These are phyloP conservation scores for Funneliformis caledonium DNA, from an alignment of 371 early-diverging fungal genomes.

Conservation along the genomic window DNA sequence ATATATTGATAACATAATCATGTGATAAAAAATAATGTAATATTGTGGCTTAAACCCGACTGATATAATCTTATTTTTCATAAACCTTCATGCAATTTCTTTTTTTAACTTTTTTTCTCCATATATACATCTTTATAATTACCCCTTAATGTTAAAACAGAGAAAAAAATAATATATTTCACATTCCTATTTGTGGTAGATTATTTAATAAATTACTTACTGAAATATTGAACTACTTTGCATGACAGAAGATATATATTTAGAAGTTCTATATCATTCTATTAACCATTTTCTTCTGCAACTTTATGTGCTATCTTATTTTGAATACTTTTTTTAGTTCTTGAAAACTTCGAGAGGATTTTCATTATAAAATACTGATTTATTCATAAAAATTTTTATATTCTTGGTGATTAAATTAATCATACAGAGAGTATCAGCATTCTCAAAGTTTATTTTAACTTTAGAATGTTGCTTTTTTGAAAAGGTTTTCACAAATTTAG, in stretches of 20 bases:
- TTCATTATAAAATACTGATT: no score
- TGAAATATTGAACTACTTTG: background rate
- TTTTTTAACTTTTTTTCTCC: no score
- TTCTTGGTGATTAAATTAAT: background rate
- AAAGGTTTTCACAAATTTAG: background rate
- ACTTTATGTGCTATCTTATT: slow-evolving; percentile 17
- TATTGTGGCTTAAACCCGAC: no score
- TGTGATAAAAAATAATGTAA: no score
- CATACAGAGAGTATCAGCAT: background rate
- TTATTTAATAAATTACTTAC: background rate
- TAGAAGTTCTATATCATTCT: no score
- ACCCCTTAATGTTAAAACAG: background rate
- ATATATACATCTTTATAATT: background rate
- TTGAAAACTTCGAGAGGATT: slow-evolving; percentile 14
- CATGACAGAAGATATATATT: no score
- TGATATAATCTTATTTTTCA: no score
- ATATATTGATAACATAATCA: no score
- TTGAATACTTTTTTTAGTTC: slow-evolving; percentile 27
- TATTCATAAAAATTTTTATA: background rate
- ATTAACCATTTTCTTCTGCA: no score
- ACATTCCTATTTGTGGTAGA: background rate
- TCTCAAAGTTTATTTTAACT: background rate
- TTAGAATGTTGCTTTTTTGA: background rate
- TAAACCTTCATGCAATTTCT: no score
- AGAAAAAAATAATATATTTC: slow-evolving; percentile 6